phyloP scores from a whole-genome alignment of 768 basidiomycete genomes.

The Gloeopeniophorella convolvens region DNA sequence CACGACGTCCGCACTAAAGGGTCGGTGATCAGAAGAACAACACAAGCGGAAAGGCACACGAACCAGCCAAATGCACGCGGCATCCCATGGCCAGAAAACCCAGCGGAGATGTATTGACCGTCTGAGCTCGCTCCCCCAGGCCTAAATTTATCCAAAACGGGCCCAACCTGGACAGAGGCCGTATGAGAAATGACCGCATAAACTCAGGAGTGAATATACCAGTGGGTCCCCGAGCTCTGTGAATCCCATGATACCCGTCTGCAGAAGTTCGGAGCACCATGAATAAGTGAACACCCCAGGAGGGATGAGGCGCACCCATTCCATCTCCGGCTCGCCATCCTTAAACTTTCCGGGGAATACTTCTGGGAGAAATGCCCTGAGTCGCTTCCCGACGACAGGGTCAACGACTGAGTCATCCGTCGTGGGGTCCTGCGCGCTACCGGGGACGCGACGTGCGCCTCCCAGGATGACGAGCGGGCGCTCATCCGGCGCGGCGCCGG shows the following conservation, averaged over 20 bases:
- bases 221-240: conserved; percentile 59
- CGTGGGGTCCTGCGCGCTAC: conserved; percentile 42
- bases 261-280: neutral
- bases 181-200: neutral
- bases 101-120: conserved; percentile 68
- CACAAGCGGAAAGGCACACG: conserved; percentile 16
- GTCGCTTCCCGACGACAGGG: conserved; percentile 36
- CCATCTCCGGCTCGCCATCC: conserved; percentile 54
- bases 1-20: conserved; percentile 51
- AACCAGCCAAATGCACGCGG: conserved; percentile 68
- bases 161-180: conserved; percentile 46
- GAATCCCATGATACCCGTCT: conserved; percentile 84
- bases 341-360: conserved; percentile 52
- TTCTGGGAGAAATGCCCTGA: conserved; percentile 55
- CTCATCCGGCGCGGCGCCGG: conserved; percentile 27
- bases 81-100: conserved; percentile 78
- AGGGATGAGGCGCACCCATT: conserved; percentile 55
- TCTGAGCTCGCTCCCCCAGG: conserved; percentile 26
- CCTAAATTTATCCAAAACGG: conserved; percentile 35
- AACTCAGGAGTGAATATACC: conserved; percentile 36
- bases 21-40: neutral
- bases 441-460: conserved; percentile 48
- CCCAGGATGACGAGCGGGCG: conserved; percentile 66
- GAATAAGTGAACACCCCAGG: neutral
- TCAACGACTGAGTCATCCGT: conserved; percentile 55